Percentiles rank a stretch among this genome's conserved stretches.
phyloP scores from a whole-genome alignment of 2,329 filamentous ascomycete genomes.

The Cryphonectria naterciae region DNA sequence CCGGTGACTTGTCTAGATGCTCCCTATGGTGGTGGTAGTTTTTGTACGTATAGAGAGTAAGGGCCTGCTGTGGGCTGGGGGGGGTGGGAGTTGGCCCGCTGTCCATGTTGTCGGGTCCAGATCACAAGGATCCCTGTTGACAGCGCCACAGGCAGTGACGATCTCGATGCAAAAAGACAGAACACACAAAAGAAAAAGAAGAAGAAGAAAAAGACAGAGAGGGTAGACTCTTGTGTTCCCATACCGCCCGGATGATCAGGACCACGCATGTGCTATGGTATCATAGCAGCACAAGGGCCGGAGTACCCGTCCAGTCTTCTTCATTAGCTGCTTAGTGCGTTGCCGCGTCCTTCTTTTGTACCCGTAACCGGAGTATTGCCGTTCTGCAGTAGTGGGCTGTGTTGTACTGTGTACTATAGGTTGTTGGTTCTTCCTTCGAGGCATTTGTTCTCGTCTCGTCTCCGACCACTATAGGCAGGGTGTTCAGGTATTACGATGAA shows the following conservation, averaged over 20 bases:
- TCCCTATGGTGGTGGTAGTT: not conserved
- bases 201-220: not conserved
- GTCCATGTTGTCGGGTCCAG: constrained; percentile 1
- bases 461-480: constrained; percentile 1
- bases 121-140: constrained; percentile 5
- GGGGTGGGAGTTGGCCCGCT: not conserved
- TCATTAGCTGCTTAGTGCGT: not conserved
- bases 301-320: constrained; percentile 8
- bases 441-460: not conserved
- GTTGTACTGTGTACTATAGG: not conserved
- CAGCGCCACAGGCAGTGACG: constrained; percentile 4
- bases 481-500: not conserved
- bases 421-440: not conserved
- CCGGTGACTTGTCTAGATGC: not conserved
- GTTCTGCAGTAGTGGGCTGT: not conserved
- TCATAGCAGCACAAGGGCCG: not conserved
- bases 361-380: not conserved
- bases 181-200: not conserved
- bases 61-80: not conserved
- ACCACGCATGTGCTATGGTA: not conserved
- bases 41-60: not conserved
- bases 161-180: constrained; percentile 1
- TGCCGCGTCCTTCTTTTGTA: not conserved
- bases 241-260: not conserved
- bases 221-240: not conserved